Evolutionary conservation across 805 yeast species (phyloP).

Genomic region (Yarrowia deformans): DNA sequence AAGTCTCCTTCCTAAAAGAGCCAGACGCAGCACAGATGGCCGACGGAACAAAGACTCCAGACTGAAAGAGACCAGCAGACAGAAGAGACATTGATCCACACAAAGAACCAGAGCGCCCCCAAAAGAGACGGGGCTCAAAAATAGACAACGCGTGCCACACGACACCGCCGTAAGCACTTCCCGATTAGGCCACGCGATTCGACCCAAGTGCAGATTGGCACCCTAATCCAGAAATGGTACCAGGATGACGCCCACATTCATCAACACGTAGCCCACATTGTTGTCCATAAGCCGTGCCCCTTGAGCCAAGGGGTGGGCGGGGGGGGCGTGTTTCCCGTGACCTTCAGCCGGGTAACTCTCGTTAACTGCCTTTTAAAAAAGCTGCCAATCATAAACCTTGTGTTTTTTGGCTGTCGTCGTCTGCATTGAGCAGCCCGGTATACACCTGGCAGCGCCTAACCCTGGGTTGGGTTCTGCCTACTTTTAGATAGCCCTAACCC

Average conservation of each 20-base stretch:
- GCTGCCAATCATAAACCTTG: neutral
- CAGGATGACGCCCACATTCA: neutral
- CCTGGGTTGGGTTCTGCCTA: too few species aligned
- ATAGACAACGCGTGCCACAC: conserved; percentile 1
- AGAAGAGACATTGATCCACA: too few species aligned
- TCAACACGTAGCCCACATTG: neutral
- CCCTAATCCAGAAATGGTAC: too few species aligned
- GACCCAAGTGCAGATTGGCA: neutral
- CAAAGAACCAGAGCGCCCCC: neutral
- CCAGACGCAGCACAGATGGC: neutral
- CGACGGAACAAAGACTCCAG: neutral
- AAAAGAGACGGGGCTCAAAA: neutral
- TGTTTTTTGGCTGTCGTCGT: neutral
- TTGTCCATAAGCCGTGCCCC: neutral
- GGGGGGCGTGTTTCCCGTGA: too few species aligned
- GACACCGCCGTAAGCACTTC: neutral
- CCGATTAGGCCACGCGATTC: neutral
- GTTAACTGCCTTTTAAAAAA: neutral
- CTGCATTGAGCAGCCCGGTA: too few species aligned
- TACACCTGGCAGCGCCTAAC: too few species aligned
- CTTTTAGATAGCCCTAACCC: too few species aligned
- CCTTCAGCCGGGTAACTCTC: neutral
- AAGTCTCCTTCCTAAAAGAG: conserved; percentile 2
- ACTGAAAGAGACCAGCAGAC: too few species aligned
- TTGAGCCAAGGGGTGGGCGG: too few species aligned